Percentiles rank a stretch among this genome's conserved stretches.
These are phyloP conservation scores for Kodamaea leandrae DNA, from an alignment of 805 yeast genomes.

Conservation along the genomic window DNA sequence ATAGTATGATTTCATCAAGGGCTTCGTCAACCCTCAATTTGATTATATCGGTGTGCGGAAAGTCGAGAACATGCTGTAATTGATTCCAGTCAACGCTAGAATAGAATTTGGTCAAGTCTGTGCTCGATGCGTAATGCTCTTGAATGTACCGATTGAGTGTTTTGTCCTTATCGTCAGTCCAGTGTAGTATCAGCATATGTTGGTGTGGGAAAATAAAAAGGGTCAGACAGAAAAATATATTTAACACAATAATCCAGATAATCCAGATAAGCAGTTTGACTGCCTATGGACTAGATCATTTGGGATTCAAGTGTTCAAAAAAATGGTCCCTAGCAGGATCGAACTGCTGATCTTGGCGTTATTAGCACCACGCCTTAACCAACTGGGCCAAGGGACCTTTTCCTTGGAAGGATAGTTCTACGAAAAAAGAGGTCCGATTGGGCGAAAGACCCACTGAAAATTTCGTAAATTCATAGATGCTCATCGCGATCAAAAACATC, in stretches of 20 bases:
- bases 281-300: no score
- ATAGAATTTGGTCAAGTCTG: constrained; percentile 16
- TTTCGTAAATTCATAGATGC: not conserved
- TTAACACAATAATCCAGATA: no score
- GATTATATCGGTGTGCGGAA: constrained; percentile 16
- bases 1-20: constrained; percentile 15
- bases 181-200: constrained; percentile 9
- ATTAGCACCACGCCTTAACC: constrained; percentile 56
- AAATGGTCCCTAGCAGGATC: constrained; percentile 35
- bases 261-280: no score
- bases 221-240: no score
- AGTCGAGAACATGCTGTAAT: constrained; percentile 13
- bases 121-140: constrained; percentile 10
- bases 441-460: not conserved
- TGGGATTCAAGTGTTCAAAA: no score
- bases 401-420: not conserved
- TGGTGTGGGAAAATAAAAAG: no score
- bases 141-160: constrained; percentile 15
- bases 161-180: constrained; percentile 17
- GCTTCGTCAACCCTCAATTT: constrained; percentile 23
- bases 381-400: constrained; percentile 54
- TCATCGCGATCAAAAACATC: constrained; percentile 5
- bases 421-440: no score
- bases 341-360: constrained; percentile 52
- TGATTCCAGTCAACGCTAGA: constrained; percentile 19